Percentiles rank a stretch among this genome's conserved stretches.
phyloP scores from a whole-genome alignment of 2,329 filamentous ascomycete species.

The Monilinia laxa region DNA sequence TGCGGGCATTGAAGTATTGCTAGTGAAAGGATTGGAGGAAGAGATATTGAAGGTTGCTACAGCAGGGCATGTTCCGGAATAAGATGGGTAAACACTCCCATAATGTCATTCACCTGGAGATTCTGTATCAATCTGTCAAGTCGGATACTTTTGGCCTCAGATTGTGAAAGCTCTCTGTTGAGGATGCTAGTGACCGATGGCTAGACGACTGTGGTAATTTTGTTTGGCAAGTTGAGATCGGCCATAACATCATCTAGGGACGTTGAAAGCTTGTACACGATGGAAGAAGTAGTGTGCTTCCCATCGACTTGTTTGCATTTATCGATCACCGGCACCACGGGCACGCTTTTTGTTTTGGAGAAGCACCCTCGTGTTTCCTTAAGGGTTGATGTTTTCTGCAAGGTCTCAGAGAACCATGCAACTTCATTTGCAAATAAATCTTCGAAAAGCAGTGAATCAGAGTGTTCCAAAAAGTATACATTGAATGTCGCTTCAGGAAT shows the following conservation, averaged over 20 bases:
- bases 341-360: too few species aligned
- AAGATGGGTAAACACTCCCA: not conserved
- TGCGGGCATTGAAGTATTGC: constrained; percentile 70
- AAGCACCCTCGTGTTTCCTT: not conserved
- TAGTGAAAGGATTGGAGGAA: constrained; percentile 72
- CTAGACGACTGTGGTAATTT: not conserved
- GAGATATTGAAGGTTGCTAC: constrained; percentile 81
- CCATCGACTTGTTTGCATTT: not conserved
- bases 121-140: not conserved
- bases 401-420: not conserved
- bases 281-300: not conserved
- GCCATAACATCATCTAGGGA: not conserved
- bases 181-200: not conserved
- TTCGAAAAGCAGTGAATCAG: not conserved
- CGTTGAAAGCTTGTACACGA: not conserved
- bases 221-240: not conserved
- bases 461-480: not conserved
- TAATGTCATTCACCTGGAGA: not conserved
- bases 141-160: not conserved
- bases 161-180: not conserved
- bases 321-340: not conserved
- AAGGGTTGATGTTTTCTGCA: not conserved
- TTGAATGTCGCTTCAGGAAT: not conserved
- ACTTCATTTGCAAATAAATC: not conserved
- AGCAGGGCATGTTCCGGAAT: constrained; percentile 62